Evolutionary conservation across 352 stramenopile species (phyloP).

Genomic region (Phytophthora fragariaefolia): DNA sequence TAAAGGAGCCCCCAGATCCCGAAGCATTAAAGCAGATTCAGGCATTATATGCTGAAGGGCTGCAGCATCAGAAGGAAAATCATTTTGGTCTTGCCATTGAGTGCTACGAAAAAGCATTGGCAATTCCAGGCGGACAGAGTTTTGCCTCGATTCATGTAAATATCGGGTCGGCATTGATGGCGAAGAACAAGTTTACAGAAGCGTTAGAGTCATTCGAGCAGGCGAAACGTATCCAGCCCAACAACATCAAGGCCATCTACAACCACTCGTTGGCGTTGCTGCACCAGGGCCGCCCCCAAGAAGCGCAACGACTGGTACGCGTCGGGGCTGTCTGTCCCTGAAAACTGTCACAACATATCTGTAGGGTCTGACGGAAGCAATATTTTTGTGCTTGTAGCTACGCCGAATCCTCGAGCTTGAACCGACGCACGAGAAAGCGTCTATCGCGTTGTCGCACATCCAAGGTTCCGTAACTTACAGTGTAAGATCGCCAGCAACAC

Average conservation of each 20-base stretch:
- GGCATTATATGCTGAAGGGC: slow-evolving; percentile 62
- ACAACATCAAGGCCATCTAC: slow-evolving; percentile 66
- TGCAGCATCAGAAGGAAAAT: slow-evolving; percentile 63
- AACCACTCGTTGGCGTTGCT: slow-evolving; percentile 62
- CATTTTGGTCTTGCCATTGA: slow-evolving; percentile 52
- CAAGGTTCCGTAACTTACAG: too few species aligned
- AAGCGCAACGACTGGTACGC: slow-evolving; percentile 46
- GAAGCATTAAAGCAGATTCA: slow-evolving; percentile 49
- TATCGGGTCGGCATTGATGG: slow-evolving; percentile 61
- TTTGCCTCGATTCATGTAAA: slow-evolving; percentile 79
- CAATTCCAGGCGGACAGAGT: slow-evolving; percentile 36
- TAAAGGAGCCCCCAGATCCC: slow-evolving; percentile 12
- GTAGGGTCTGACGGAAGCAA: not conserved
- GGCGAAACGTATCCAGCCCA: slow-evolving; percentile 57
- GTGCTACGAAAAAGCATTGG: slow-evolving; percentile 61
- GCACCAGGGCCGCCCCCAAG: slow-evolving; percentile 31
- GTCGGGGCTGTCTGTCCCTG: not conserved
- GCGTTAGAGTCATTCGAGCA: slow-evolving; percentile 49
- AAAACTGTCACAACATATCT: slow-evolving; percentile 14
- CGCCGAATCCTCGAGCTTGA: slow-evolving; percentile 46
- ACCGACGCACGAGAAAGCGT: slow-evolving; percentile 44
- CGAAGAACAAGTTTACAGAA: slow-evolving; percentile 40
- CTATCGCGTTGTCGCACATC: slow-evolving; percentile 38
- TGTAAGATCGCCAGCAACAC: not conserved
- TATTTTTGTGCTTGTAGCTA: slow-evolving; percentile 30